Conservation (phyloP, 1,284 basidiomycete species). For the Marasmius oreades region DNA sequence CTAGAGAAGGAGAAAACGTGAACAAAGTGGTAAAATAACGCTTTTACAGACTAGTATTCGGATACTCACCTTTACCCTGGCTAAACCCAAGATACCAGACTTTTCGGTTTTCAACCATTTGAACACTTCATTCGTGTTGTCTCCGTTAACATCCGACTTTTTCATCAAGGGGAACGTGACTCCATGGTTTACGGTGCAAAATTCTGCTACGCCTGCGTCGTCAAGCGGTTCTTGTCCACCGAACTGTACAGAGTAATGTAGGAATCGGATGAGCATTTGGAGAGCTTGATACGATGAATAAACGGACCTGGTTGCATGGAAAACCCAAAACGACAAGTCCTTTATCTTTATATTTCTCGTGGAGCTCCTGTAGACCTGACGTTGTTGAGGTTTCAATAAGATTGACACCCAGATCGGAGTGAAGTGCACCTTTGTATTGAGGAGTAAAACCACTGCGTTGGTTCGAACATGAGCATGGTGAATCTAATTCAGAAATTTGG, state of each 20-base stretch:
- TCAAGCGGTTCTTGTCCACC: slow-evolving; percentile 74
- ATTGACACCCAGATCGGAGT: no score
- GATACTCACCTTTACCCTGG: slow-evolving; percentile 67
- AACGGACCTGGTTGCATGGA: slow-evolving; percentile 84
- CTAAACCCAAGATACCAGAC: slow-evolving; percentile 68
- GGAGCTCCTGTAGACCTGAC: slow-evolving; percentile 72
- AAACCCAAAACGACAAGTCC: slow-evolving; percentile 83
- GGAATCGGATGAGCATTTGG: neutral
- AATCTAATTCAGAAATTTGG: neutral
- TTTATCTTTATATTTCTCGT: slow-evolving; percentile 81
- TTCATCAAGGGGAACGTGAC: slow-evolving; percentile 84
- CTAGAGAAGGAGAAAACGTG: slow-evolving; percentile 34
- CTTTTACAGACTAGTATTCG: no score
- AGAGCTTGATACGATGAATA: neutral
- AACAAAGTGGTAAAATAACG: no score
- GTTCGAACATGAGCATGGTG: slow-evolving; percentile 4
- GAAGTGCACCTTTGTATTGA: slow-evolving; percentile 69
- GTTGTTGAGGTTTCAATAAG: no score
- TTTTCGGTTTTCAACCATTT: slow-evolving; percentile 84
- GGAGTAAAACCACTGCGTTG: slow-evolving; percentile 75
- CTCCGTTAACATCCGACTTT: slow-evolving; percentile 92
- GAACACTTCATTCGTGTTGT: slow-evolving; percentile 76
- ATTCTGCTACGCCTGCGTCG: slow-evolving; percentile 65
- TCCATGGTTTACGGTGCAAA: slow-evolving; percentile 74
- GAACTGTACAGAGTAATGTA: slow-evolving; percentile 41